Conservation (phyloP, 495 filamentous ascomycete species). For the Aspergillus heteromorphus region DNA sequence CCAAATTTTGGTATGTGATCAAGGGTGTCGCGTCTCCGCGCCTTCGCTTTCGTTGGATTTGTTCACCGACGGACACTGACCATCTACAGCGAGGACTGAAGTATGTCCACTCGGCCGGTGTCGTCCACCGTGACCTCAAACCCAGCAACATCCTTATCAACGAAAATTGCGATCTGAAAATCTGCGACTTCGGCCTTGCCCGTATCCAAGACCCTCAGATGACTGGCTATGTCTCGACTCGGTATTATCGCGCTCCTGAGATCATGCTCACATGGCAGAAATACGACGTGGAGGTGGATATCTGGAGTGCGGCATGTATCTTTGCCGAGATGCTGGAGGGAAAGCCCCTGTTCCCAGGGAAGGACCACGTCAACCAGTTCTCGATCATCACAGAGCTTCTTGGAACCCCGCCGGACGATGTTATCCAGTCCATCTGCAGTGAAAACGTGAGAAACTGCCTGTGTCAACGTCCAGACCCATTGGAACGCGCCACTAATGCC, state of each 20-base stretch:
- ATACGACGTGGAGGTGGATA: constrained; percentile 98
- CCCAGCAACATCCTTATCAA: constrained; percentile 99
- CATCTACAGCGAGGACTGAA: constrained; percentile 78
- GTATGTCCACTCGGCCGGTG: constrained; percentile 97
- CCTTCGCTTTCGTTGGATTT: background rate
- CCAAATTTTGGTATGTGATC: constrained; percentile 76
- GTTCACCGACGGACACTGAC: constrained; percentile 24
- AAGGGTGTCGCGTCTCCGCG: constrained; percentile 4
- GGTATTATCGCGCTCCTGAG: constrained; percentile 97
- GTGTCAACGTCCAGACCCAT: background rate
- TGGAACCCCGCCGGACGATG: constrained; percentile 96
- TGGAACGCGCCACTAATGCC: constrained; percentile 8
- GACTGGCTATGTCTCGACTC: constrained; percentile 97
- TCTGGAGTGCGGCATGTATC: constrained; percentile 98
- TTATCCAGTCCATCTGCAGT: constrained; percentile 96
- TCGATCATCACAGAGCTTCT: constrained; percentile 98
- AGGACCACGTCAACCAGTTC: constrained; percentile 99
- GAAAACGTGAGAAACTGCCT: constrained; percentile 70
- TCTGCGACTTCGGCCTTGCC: constrained; percentile 96
- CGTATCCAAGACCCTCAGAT: constrained; percentile 99
- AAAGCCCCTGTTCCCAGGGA: constrained; percentile 96
- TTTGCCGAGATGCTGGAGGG: constrained; percentile 99
- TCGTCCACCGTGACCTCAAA: constrained; percentile 96
- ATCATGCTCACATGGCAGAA: constrained; percentile 99
- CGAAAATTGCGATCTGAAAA: constrained; percentile 98